Evolutionary conservation across 805 yeast species (phyloP).

Genomic region (Teunomyces panamensis): DNA sequence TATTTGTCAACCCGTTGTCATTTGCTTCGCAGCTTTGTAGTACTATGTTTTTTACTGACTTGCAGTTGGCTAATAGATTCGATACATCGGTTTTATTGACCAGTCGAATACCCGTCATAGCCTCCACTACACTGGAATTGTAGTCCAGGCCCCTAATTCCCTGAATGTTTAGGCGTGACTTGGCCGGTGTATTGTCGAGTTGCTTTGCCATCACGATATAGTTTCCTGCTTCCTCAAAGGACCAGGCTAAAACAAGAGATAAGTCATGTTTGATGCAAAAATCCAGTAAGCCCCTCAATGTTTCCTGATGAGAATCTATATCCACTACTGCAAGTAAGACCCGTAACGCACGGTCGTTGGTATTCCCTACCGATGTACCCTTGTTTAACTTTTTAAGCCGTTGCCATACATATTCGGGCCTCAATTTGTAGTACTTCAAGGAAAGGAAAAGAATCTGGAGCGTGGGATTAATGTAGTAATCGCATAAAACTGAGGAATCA

Average conservation of each 20-base stretch:
- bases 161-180: conserved; percentile 30
- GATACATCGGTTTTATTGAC: conserved; percentile 55
- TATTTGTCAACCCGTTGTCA: conserved; percentile 21
- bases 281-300: conserved; percentile 45
- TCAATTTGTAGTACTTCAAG: conserved; percentile 68
- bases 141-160: conserved; percentile 45
- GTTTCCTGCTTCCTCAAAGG: conserved; percentile 48
- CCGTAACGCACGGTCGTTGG: conserved; percentile 43
- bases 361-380: conserved; percentile 27
- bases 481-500: conserved; percentile 52
- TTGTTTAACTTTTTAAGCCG: conserved; percentile 44
- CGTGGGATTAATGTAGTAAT: conserved; percentile 60
- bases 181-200: conserved; percentile 32
- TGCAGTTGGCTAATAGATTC: conserved; percentile 48
- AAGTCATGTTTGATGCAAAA: conserved; percentile 49
- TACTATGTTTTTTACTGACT: conserved; percentile 42
- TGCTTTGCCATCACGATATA: conserved; percentile 38
- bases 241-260: conserved; percentile 50
- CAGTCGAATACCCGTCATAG: conserved; percentile 44
- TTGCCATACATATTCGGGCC: conserved; percentile 69
- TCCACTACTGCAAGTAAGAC: conserved; percentile 64
- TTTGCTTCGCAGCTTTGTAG: conserved; percentile 20
- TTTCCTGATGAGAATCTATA: conserved; percentile 54
- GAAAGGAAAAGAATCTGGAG: conserved; percentile 61
- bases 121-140: conserved; percentile 42